Evolutionary conservation across 495 filamentous ascomycete genomes (phyloP), one percentile per base, ranked within the genome.

Genomic region (Lepraria neglecta): DNA sequence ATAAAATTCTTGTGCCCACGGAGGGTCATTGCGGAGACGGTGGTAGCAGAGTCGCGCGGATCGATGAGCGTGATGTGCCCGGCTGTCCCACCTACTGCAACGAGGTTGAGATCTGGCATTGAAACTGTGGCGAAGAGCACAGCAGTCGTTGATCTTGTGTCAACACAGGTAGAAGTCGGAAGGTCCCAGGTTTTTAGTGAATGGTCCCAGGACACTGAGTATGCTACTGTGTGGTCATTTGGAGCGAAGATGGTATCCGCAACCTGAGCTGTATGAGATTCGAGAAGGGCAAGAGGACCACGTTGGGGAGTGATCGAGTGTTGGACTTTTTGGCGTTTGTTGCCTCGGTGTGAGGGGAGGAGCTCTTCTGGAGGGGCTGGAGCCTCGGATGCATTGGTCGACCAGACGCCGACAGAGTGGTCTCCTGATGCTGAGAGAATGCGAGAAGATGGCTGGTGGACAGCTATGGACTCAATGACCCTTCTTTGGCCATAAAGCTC

Each of bases 121-220:
- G 87, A 84, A 67, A 81, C 81, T 3, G 96, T 77, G 3, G 84
- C 89, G 56, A 92, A 80, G 1, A 97, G 79, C 0, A 89, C 80
- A 71, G 92, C 86, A n/a, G 87, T 82, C 10, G 89, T 90, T 9
- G 88, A 87, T 48, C 91, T 80, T 21, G 88, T 89, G 68, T 88
- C 88, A 44, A 96, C 89, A 12, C 85, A 77, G 4, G 78, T 66
- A 51, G 78, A 73, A 7, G 92, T 97, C 0, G 88, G 82, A 14
- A 98, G 83, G 77, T 98, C 94, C 82, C 95, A 88, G 0, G 94
- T 97, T 28, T 84, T 85, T 63, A 97, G 76, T 0, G 88, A 87
- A 74, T 96, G 91, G 76, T 97, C 94, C 78, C 87, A 87, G 24
- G 89, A 91, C 3, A 82, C 80, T 0, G 90, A 91, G 78, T 98